phyloP scores from a whole-genome alignment of 2,329 filamentous ascomycete genomes.

The Colletotrichum sansevieriae region DNA sequence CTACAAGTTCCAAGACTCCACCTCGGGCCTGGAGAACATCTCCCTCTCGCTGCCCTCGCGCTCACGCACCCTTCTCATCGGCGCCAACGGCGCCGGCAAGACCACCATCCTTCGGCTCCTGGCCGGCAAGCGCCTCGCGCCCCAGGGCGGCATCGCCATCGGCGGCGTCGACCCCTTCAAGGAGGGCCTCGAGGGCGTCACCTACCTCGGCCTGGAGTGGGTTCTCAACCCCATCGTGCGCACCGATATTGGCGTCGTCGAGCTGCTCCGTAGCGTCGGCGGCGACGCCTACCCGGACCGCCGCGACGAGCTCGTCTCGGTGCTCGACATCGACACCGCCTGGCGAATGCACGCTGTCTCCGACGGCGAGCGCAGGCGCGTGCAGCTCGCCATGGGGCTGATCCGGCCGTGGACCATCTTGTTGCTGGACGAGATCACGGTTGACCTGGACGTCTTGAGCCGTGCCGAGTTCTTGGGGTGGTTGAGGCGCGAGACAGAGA shows the following conservation, averaged over 20 bases:
- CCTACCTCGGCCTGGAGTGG: conserved; percentile 98
- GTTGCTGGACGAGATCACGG: conserved; percentile 95
- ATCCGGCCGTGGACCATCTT: conserved; percentile 92
- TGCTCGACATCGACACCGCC: conserved; percentile 89
- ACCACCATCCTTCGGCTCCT: conserved; percentile 95
- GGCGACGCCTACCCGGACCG: conserved; percentile 86
- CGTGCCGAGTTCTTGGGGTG: conserved; percentile 88
- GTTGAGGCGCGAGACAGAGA: conserved; percentile 88
- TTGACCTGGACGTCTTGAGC: conserved; percentile 91
- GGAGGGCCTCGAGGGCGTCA: conserved; percentile 90
- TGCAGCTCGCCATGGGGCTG: conserved; percentile 96
- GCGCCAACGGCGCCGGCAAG: conserved; percentile 97
- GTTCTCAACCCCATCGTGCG: conserved; percentile 97
- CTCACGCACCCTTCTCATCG: conserved; percentile 91
- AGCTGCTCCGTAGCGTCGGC: conserved; percentile 87
- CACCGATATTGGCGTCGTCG: conserved; percentile 91
- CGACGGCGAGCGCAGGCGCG: conserved; percentile 90
- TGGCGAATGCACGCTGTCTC: conserved; percentile 98
- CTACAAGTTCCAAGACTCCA: conserved; percentile 90
- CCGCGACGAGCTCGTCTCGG: conserved; percentile 85
- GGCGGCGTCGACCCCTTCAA: conserved; percentile 93
- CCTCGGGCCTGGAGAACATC: conserved; percentile 81
- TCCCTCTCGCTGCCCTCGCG: conserved; percentile 81
- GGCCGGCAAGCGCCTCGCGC: conserved; percentile 93
- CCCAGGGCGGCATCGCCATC: conserved; percentile 79